Evolutionary conservation across 352 stramenopile species (phyloP), one percentile per base, ranked within the genome.

Genomic region (Halophytophthora polymorphica): DNA sequence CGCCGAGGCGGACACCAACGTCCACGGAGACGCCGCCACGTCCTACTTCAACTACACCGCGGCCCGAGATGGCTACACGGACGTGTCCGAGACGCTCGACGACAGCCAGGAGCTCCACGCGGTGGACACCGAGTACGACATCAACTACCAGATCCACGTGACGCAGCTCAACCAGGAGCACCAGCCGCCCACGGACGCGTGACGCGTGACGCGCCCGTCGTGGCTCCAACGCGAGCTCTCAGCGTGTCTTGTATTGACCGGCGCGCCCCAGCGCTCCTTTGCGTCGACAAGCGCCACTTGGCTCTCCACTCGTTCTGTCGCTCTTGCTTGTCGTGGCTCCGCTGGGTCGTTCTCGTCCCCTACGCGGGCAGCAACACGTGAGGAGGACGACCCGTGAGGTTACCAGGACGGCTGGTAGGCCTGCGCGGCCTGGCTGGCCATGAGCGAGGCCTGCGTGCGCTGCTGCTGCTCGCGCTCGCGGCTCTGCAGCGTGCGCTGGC

Each of bases 101-200:
- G 33, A 34, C 31, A n/a, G 53, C 8, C 48, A 53, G 15, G 49
- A 73, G 31, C 50, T 67, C 10, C 51, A 57, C 1, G 45, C 52
- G 0, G 68, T 82, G 28, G 73, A 88, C 46, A 77, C 71, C 2
- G 66, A 71, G 36, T 88, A 88, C 63, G 64, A 83, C 43, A 71
- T 80, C 56, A 74, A 88, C 65, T 88, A 88, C 61, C 71, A 85
- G 34, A 88, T 88, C 62, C 84, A 72, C 50, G 51, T 88, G 37
- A 88, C 77, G 5, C 73, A 84, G 37, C 28, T 84, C 1, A 29
- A 58, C 12, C 10, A 53, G 22, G 39, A 55, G 39, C 45, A 54
- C 11, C 31, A 37, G 2, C 31, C 43, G 23, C 15, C 8, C 5
- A 52, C 51, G 22, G 11, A 33, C 21, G 25, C 8, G 25, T n/a